These are phyloP conservation scores for Combretum micranthum DNA, from an alignment of 345 rosid genomes.

Conservation along the genomic window DNA sequence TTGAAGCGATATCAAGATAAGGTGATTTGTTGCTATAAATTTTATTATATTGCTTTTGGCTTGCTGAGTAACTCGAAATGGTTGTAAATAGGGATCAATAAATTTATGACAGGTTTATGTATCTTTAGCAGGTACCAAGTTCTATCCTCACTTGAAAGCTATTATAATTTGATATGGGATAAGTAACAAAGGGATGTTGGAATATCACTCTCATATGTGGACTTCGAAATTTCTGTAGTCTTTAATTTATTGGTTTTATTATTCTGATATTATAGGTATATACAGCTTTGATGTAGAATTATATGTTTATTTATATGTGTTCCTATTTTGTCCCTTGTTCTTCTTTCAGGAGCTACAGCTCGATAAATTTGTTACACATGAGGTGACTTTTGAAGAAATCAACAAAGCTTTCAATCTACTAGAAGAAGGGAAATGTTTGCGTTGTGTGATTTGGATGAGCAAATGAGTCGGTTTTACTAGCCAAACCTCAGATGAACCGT, in stretches of 20 bases:
- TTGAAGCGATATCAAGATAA: conserved; percentile 53
- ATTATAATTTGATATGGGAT: no score
- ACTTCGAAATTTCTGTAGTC: no score
- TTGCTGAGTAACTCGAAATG: background rate
- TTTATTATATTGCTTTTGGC: background rate
- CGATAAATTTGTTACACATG: conserved; percentile 80
- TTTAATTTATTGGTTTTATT: no score
- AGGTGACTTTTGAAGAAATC: conserved; percentile 59
- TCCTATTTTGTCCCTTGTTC: background rate
- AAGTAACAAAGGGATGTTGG: no score
- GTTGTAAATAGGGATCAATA: no score
- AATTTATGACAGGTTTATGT: no score
- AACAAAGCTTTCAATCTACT: conserved; percentile 66
- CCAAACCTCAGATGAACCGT: background rate
- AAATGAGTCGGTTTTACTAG: conserved; percentile 16
- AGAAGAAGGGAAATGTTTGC: conserved; percentile 47
- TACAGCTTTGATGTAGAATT: no score
- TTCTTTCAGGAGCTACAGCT: conserved; percentile 49
- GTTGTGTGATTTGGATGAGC: conserved; percentile 75
- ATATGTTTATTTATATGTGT: background rate
- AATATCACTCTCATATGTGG: no score
- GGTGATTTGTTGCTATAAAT: conserved; percentile 19
- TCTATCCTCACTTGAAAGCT: no score
- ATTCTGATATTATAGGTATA: no score
- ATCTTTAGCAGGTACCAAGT: no score